Percentiles rank a stretch among this genome's conserved stretches.
Conservation (phyloP, 169 alveolate species). For the Plasmodium falciparum region DNA sequence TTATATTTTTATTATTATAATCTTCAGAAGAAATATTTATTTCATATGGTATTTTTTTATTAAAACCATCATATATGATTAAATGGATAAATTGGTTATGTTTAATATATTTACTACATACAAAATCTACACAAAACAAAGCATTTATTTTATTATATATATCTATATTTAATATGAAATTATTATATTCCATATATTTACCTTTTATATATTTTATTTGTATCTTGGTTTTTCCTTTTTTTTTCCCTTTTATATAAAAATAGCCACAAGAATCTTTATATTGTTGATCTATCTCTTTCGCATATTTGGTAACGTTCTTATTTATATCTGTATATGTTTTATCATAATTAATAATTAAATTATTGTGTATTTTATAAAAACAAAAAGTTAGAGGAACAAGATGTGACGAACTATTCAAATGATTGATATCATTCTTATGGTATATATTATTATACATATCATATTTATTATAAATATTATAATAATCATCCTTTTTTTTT, state of each 20-base stretch:
- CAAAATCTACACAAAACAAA: constrained; percentile 62
- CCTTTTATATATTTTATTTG: constrained; percentile 19
- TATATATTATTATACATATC: no score
- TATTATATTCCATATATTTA: background rate
- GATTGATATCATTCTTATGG: no score
- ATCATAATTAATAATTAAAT: constrained; percentile 15
- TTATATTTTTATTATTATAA: background rate
- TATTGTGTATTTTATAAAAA: constrained; percentile 11
- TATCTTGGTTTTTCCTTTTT: background rate
- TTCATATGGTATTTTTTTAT: constrained; percentile 1
- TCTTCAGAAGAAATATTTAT: constrained; percentile 14
- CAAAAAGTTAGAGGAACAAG: constrained; percentile 15
- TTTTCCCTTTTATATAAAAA: constrained; percentile 34
- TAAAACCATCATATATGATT: constrained; percentile 52
- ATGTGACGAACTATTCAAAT: no score
- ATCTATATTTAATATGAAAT: background rate
- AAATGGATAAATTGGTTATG: constrained; percentile 14
- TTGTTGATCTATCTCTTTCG: background rate
- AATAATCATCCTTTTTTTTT: background rate
- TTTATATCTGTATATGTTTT: background rate
- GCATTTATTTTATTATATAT: constrained; percentile 36
- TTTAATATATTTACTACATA: constrained; percentile 61
- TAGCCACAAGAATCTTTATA: constrained; percentile 27
- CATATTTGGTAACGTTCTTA: background rate
- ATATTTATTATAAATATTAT: background rate